Evolutionary conservation across 2,329 filamentous ascomycete genomes (phyloP), one percentile per base, ranked within the genome.

Genomic region (Aureobasidium uvarum): DNA sequence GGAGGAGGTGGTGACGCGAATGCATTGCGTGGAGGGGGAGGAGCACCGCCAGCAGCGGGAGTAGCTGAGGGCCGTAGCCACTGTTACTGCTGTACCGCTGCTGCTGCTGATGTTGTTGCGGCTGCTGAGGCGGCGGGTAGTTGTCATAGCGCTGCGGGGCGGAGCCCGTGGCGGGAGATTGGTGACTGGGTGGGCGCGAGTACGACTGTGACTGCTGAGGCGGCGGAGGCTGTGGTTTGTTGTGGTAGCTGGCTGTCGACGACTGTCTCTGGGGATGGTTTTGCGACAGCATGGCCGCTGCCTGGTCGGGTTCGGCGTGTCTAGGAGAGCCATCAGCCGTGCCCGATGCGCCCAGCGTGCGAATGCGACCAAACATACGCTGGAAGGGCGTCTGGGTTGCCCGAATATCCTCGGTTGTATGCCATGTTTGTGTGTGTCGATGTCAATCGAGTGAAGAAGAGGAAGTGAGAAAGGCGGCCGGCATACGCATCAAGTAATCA

Each of bases 361-460:
- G 18, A 25, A 23, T 18, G 23, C 11, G 23, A 14, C 31, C 31
- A 25, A 10, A 31, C 89, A 80, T 84, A 95, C 90, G 92, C 92
- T 75, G 94, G 94, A 69, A 99, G 86, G 75, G 92, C 91, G 81
- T 99, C 94, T 39, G 93, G 93, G 77, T 99, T 96, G 52, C 67
- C 66, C 60, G 63, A 52, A 81, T 92, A 95, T 65, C 89, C 86
- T 77, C 87, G 88, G 80, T 96, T 96, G 84, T 98, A 98, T 65
- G 94, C 94, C 94, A 98, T 98, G 67, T 75, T 78, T 69, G 66
- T 36, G 48, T 41, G 33, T 16, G 38, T 28, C 51, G 25, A 18
- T 28, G 33, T 60, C 41, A 60, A 45, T 48, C n/a, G 43, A 28
- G 56, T 23, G 28, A 58, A 36, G 58, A 58, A 18, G 58, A 16